phyloP scores from a whole-genome alignment of 306 rosid species.

The Cajanus cajan region DNA sequence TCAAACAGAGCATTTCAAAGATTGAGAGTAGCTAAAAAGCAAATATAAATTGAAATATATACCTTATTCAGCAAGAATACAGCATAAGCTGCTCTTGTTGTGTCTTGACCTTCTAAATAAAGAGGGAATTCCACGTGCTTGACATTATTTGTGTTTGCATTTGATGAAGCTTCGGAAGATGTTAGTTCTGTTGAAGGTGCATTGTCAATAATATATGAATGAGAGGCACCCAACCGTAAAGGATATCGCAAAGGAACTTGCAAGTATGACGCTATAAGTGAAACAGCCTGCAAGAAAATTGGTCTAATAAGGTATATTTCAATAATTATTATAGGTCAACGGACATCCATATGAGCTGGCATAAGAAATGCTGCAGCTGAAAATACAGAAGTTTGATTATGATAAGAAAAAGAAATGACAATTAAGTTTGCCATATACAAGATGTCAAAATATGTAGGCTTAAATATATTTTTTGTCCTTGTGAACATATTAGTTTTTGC shows the following conservation, averaged over 20 bases:
- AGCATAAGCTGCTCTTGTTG: conserved; percentile 92
- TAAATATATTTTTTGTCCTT: not conserved
- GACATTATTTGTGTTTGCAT: conserved; percentile 39
- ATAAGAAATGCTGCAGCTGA: conserved; percentile 4
- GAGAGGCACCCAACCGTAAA: conserved; percentile 79
- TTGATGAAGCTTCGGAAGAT: conserved; percentile 53
- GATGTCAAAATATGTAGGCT: not conserved
- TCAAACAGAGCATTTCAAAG: not conserved
- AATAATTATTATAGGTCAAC: conserved; percentile 29
- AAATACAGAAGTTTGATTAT: conserved; percentile 7
- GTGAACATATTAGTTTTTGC: not conserved
- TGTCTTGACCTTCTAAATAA: conserved; percentile 91
- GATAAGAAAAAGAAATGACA: conserved; percentile 17
- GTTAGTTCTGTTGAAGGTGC: conserved; percentile 74
- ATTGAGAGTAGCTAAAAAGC: conserved; percentile 1
- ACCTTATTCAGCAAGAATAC: conserved; percentile 95
- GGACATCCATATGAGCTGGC: not conserved
- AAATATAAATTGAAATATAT: conserved; percentile 16
- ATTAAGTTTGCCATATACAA: conserved; percentile 15
- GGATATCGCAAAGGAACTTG: conserved; percentile 92
- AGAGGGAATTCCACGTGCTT: conserved; percentile 86
- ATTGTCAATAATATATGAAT: conserved; percentile 71
- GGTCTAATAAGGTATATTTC: conserved; percentile 35
- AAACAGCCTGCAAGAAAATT: conserved; percentile 75
- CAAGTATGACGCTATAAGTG: conserved; percentile 78